phyloP scores from a whole-genome alignment of 306 rosid species.

The Trifolium fragiferum region DNA sequence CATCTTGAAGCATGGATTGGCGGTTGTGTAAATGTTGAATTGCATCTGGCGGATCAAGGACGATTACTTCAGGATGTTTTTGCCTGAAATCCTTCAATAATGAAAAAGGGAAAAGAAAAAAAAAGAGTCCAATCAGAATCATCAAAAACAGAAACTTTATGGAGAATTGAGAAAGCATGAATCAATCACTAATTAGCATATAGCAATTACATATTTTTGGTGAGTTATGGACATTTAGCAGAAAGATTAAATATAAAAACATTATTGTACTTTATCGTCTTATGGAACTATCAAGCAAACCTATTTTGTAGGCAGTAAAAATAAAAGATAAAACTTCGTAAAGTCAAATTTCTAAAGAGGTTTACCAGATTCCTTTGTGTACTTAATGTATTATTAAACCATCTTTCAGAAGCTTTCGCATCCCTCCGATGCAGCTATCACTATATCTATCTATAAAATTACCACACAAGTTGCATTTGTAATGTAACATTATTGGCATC shows the following conservation, averaged over 20 bases:
- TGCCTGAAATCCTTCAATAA: constrained; percentile 55
- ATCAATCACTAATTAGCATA: constrained; percentile 26
- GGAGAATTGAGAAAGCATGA: constrained; percentile 24
- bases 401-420: constrained; percentile 9
- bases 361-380: constrained; percentile 22
- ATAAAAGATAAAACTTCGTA: constrained; percentile 8
- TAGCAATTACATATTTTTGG: constrained; percentile 24
- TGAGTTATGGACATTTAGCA: constrained; percentile 25
- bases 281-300: constrained; percentile 35
- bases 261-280: constrained; percentile 22
- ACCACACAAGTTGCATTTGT: constrained; percentile 23
- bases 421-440: constrained; percentile 14
- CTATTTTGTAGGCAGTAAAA: constrained; percentile 10
- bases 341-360: constrained; percentile 16
- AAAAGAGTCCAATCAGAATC: constrained; percentile 31
- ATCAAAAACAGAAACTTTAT: constrained; percentile 31
- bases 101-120: background rate
- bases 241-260: background rate
- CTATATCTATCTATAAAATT: constrained; percentile 22
- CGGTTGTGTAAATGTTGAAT: constrained; percentile 61
- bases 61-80: constrained; percentile 53
- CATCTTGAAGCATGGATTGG: constrained; percentile 64
- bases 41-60: constrained; percentile 59
- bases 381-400: constrained; percentile 6
- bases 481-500: constrained; percentile 22